Base-by-base conservation (phyloP, 169 alveolate species). In the Plasmodium vivax region DNA sequence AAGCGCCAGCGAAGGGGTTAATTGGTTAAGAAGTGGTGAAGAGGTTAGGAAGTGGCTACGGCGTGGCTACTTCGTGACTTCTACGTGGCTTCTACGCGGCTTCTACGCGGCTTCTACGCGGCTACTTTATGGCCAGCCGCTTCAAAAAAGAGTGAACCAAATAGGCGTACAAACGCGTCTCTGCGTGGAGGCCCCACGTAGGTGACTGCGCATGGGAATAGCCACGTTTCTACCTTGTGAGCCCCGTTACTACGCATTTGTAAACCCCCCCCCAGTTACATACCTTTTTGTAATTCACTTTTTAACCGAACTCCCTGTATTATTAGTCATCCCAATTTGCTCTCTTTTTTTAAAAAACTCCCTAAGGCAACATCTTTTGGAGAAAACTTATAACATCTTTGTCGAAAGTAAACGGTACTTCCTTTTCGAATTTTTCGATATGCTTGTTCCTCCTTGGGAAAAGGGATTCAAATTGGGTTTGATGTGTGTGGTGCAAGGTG, bases 391-490 rank as follows among this genome's bases (percentile, higher is more conserved):
- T 56, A 9, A 79, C 56, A 36, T 88, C 94, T 23, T 75, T 34
- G 54, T 88, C 88, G 30, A 88, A 80, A 16, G 34, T 32, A 6
- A 79, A 9, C n/a, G 54, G 75, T 36, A 72, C 72, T 88, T 88
- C 94, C 51, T 62, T 88, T 47, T 88, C 94, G 47, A 88, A 88
- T 88, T 88, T 88, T 88, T 88, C 73, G 68, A 88, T 79, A 79
- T 88, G 94, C 74, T 47, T 88, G 5, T 36, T 27, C 47, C 19
- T 79, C 82, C 94, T 88, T 88, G 12, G 82, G 23, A 58, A 87
- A 87, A 47, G 71, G 71, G 41, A 36, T 43, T 58, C 54, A 75
- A 75, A 75, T 19, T 34, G 34, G 32, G 9, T 36, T 75, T 16
- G 1, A 27, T 16, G 32, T 75, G 30, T 75, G 32, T 3, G 36